A percentile compares a stretch with the other conserved stretches of the same genome.
Conservation (phyloP, 176 grass and related monocot genomes). For the Triticum turgidum region DNA sequence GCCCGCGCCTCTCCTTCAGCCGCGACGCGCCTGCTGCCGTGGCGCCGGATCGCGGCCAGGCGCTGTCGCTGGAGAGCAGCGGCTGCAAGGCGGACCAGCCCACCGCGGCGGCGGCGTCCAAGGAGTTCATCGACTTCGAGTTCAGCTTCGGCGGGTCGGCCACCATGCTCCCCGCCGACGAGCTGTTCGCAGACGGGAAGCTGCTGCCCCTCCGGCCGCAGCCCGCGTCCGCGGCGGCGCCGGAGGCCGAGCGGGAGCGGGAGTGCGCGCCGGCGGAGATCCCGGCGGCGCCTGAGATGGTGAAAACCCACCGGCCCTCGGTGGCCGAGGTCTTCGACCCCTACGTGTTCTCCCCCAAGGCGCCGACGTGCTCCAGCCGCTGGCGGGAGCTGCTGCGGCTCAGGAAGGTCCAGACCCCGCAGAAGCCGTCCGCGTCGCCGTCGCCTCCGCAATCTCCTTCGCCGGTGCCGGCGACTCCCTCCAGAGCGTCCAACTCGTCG, state of each 20-base stretch:
- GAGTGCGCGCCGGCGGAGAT: background rate
- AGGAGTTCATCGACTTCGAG: constrained; percentile 89
- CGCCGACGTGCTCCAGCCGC: constrained; percentile 74
- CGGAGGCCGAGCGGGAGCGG: background rate
- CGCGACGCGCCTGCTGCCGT: background rate
- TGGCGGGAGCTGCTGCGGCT: constrained; percentile 84
- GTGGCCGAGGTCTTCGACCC: constrained; percentile 40
- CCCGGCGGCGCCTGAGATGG: constrained; percentile 18
- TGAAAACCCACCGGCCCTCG: constrained; percentile 33
- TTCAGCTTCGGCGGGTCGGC: constrained; percentile 60
- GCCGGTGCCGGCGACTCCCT: background rate
- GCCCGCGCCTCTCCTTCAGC: constrained; percentile 57
- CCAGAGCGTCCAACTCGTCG: constrained; percentile 22
- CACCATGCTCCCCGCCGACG: constrained; percentile 79
- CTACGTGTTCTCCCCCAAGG: constrained; percentile 89
- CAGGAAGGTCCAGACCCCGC: constrained; percentile 52
- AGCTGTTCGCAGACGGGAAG: constrained; percentile 91
- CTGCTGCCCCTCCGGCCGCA: constrained; percentile 64
- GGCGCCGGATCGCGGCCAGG: background rate
- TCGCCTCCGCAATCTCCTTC: constrained; percentile 1
- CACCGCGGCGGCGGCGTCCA: constrained; percentile 13
- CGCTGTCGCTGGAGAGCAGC: background rate
- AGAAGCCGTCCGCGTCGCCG: background rate
- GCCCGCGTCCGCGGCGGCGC: background rate
- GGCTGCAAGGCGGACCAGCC: background rate